phyloP scores from a whole-genome alignment of 768 basidiomycete species.

The Boletus reticuloceps region DNA sequence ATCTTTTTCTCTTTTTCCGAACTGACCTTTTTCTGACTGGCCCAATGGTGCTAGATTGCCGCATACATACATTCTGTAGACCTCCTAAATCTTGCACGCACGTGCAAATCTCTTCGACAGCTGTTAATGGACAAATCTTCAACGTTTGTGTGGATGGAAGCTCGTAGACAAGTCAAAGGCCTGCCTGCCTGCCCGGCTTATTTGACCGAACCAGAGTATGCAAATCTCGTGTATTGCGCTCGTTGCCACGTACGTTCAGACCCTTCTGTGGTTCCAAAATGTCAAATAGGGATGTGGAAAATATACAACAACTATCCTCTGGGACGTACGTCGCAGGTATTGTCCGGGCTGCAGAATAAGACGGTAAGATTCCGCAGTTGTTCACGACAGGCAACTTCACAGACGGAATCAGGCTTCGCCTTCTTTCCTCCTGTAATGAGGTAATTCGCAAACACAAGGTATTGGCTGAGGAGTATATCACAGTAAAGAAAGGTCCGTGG shows the following conservation, averaged over 20 bases:
- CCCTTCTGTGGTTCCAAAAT: neutral
- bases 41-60: constrained; percentile 34
- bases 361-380: neutral
- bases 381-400: neutral
- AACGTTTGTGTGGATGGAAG: constrained; percentile 24
- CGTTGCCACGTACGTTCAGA: constrained; percentile 16
- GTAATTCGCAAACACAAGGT: neutral
- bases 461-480: neutral
- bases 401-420: neutral
- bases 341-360: constrained; percentile 1
- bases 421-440: neutral
- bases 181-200: constrained; percentile 43
- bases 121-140: constrained; percentile 33
- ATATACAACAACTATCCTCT: neutral
- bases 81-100: constrained; percentile 35
- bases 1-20: neutral
- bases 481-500: neutral
- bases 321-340: constrained; percentile 13
- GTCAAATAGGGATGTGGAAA: constrained; percentile 7
- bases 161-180: constrained; percentile 31
- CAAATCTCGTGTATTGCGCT: constrained; percentile 35
- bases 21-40: neutral
- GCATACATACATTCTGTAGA: constrained; percentile 34
- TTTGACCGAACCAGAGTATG: constrained; percentile 42
- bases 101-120: constrained; percentile 36